phyloP scores from a whole-genome alignment of 139 green algal genomes.

The Nannochloris sp. region DNA sequence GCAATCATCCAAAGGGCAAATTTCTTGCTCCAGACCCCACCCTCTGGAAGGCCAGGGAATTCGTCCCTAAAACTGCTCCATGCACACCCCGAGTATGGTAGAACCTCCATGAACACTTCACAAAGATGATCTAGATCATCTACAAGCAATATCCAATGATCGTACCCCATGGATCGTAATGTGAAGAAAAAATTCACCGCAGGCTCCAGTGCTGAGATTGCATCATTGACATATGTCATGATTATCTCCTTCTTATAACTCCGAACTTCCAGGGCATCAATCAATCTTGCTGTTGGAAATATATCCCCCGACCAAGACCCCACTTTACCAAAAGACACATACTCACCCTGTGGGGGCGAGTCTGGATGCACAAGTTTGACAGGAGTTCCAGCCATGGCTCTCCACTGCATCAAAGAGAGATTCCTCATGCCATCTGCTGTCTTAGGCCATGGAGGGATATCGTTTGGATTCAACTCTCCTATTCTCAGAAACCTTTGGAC shows the following conservation, averaged over 20 bases:
- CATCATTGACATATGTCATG: constrained; percentile 1
- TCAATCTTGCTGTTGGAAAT: neutral
- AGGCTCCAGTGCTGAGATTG: neutral
- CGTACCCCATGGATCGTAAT: neutral
- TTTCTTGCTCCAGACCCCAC: too few relatives aligned
- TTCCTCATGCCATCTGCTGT: neutral
- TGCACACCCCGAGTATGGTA: too few relatives aligned
- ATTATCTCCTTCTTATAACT: neutral
- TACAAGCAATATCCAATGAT: too few relatives aligned
- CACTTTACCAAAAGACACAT: neutral
- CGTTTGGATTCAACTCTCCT: neutral
- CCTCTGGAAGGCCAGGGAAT: too few relatives aligned
- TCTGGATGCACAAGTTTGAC: neutral
- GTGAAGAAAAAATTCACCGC: neutral
- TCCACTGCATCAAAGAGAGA: neutral
- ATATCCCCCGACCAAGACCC: neutral
- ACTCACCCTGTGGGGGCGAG: neutral
- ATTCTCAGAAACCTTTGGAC: neutral
- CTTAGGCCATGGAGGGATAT: neutral
- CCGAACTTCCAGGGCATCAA: neutral
- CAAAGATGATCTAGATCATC: too few relatives aligned
- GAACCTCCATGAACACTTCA: too few relatives aligned
- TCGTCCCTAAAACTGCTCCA: too few relatives aligned
- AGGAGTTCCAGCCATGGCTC: neutral
- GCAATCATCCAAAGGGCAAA: too few relatives aligned